phyloP scores from a whole-genome alignment of 2,329 filamentous ascomycete species.

The Helotiales sp. region DNA sequence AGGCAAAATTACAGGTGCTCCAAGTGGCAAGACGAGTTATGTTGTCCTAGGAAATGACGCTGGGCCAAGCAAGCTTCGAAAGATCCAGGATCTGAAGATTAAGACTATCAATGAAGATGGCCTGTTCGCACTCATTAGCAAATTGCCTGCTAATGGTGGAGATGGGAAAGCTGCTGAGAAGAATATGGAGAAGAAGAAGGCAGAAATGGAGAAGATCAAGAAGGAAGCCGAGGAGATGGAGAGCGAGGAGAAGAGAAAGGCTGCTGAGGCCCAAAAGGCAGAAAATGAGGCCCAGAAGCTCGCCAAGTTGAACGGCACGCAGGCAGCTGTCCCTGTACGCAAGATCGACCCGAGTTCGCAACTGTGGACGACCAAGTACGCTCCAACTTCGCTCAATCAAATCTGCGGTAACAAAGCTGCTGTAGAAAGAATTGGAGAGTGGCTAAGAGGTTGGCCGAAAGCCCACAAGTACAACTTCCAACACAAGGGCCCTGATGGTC shows the following conservation, averaged over 20 bases:
- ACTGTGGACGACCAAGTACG: conserved; percentile 95
- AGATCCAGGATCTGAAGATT: conserved; percentile 78
- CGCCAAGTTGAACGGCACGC: conserved; percentile 44
- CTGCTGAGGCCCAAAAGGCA: conserved; percentile 57
- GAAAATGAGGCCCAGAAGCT: conserved; percentile 46
- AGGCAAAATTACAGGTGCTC: conserved; percentile 83
- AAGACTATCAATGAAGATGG: conserved; percentile 96
- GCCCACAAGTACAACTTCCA: conserved; percentile 82
- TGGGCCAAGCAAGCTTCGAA: conserved; percentile 88
- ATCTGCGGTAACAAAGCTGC: conserved; percentile 94
- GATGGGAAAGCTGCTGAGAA: conserved; percentile 87
- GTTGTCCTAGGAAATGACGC: conserved; percentile 91
- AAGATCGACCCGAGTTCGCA: conserved; percentile 59
- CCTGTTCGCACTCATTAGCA: conserved; percentile 81
- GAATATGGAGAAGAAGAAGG: conserved; percentile 80
- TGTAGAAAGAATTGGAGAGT: conserved; percentile 87
- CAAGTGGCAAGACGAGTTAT: conserved; percentile 92
- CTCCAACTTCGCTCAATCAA: conserved; percentile 80
- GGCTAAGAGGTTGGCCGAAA: conserved; percentile 83
- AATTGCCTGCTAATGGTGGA: conserved; percentile 84
- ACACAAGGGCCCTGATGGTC: conserved; percentile 80
- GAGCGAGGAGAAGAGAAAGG: conserved; percentile 70
- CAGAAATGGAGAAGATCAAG: conserved; percentile 82
- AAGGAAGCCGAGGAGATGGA: conserved; percentile 86
- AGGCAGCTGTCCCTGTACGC: conserved; percentile 48